Percentiles rank a stretch among this genome's conserved stretches.
These are phyloP conservation scores for Amanita exitialis DNA, from an alignment of 768 basidiomycete species.

Conservation along the genomic window DNA sequence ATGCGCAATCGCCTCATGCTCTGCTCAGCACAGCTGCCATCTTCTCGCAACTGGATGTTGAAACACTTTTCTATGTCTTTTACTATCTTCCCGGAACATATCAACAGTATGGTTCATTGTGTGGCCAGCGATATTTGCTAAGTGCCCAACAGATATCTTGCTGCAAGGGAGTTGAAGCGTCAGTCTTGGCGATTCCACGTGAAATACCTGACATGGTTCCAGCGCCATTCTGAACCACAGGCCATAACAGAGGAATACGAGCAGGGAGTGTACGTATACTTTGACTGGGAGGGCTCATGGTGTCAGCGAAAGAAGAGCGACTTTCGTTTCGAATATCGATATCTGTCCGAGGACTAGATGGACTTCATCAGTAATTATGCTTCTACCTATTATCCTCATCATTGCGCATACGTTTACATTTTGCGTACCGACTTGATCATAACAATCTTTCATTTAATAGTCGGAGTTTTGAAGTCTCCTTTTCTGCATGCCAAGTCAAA, in stretches of 20 bases:
- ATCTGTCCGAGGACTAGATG: constrained; percentile 81
- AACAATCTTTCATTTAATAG: not conserved
- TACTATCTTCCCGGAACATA: constrained; percentile 97
- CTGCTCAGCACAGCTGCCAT: constrained; percentile 75
- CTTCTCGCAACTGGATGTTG: constrained; percentile 88
- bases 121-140: not conserved
- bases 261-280: constrained; percentile 98
- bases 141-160: constrained; percentile 58
- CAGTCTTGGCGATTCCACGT: constrained; percentile 99
- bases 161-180: constrained; percentile 92
- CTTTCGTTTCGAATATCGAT: constrained; percentile 95
- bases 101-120: constrained; percentile 63
- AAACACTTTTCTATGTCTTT: constrained; percentile 97
- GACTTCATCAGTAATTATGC: constrained; percentile 2
- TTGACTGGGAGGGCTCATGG: constrained; percentile 99
- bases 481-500: constrained; percentile 12
- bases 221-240: constrained; percentile 94
- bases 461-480: constrained; percentile 5
- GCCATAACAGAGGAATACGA: constrained; percentile 99
- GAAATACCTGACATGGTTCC: constrained; percentile 99
- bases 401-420: constrained; percentile 3
- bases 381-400: constrained; percentile 7
- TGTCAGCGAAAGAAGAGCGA: constrained; percentile 97
- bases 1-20: constrained; percentile 82
- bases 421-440: constrained; percentile 1